Base-by-base conservation (phyloP, 2,329 filamentous ascomycete species). In the Tolypocladium tropicale region DNA sequence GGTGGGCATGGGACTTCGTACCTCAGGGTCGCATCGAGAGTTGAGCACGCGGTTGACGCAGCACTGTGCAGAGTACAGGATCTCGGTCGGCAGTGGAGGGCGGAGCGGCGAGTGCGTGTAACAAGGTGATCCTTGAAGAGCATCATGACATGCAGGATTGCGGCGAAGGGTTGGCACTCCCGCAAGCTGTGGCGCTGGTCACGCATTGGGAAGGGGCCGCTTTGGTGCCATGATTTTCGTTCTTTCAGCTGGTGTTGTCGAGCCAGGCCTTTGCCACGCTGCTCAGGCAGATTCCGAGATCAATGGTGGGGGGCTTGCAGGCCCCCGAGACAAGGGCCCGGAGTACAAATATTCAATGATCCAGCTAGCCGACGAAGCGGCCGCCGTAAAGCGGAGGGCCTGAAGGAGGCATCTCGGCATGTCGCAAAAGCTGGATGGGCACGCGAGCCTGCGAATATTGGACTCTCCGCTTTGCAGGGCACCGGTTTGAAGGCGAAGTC, bases 151-250 rank as follows among this genome's bases (percentile, higher is more conserved):
- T 23, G 53, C 43, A n/a, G 53, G 53, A 48, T 25, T 18, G 53
- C 32, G 33, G 36, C 32, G 11, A 52, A 52, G 49, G 21, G 16
- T 39, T 53, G 51, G 36, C 51, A 30, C 18, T 12, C 23, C 11
- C 14, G 23, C 58, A 57, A 59, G 58, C 60, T 61, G 65, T 62
- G 63, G 66, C 59, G 57, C 52, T 33, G 54, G 54, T 52, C 54
- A 57, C 52, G 39, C 18, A 36, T 30, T 33, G 33, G 46, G 33
- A 36, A 43, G 11, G 32, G 25, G 53, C 43, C 53, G 33, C 53
- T 51, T 55, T 55, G 18, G 46, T 28, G 36, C 53, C 4, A 11
- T 32, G 53, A 54, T 54, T 33, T 50, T 48, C 46, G 49, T 55
- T 39, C 57, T 60, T 59, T 60, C 59, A 60, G 59, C 59, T 60